phyloP scores from a whole-genome alignment of 352 stramenopile species.

The Phytophthora europaea region DNA sequence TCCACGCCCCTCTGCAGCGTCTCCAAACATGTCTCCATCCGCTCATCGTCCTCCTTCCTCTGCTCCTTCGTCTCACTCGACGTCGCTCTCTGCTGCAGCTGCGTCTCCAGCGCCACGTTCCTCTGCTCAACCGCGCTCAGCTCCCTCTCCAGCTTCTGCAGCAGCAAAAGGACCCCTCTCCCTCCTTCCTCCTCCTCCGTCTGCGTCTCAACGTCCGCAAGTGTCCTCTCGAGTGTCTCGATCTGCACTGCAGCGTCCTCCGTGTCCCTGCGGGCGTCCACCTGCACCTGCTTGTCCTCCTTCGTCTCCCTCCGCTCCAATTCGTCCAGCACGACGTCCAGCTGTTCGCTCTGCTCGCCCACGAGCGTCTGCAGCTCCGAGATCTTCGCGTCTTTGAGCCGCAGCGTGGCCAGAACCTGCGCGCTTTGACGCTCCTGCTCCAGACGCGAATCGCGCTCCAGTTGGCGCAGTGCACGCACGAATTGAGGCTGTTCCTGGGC shows the following conservation, averaged over 20 bases:
- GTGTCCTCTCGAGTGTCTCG: not conserved
- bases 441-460: constrained; percentile 28
- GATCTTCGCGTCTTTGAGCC: constrained; percentile 31
- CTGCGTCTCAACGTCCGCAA: constrained; percentile 14
- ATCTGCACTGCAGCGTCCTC: constrained; percentile 31
- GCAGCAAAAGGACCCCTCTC: constrained; percentile 1
- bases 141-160: constrained; percentile 39
- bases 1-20: constrained; percentile 31
- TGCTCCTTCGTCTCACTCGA: constrained; percentile 7
- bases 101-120: constrained; percentile 32
- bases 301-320: constrained; percentile 38
- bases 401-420: constrained; percentile 36
- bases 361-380: constrained; percentile 24
- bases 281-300: constrained; percentile 25
- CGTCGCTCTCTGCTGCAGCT: constrained; percentile 20
- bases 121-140: constrained; percentile 30
- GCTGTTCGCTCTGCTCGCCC: constrained; percentile 35
- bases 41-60: constrained; percentile 4
- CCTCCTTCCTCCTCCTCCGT: constrained; percentile 5
- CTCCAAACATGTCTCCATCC: constrained; percentile 26
- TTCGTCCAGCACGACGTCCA: constrained; percentile 43
- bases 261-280: not conserved
- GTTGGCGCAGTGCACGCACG: constrained; percentile 20
- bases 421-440: constrained; percentile 35
- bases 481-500: constrained; percentile 35